Base-by-base conservation (phyloP, 2,329 filamentous ascomycete species). In the Onygena corvina region DNA sequence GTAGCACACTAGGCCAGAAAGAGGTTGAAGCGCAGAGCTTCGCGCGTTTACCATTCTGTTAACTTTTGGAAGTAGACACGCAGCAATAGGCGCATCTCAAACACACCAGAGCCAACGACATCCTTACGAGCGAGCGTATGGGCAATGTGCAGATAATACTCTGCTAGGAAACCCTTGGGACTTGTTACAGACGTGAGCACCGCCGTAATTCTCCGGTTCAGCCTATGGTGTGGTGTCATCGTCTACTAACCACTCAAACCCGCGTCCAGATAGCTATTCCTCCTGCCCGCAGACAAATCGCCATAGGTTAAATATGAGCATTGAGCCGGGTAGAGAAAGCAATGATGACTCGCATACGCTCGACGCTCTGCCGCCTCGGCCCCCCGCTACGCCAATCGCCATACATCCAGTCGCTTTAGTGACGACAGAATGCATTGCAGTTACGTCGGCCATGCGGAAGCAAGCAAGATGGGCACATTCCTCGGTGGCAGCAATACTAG, bases 361-460 rank as follows among this genome's bases (percentile, higher is more conserved):
- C 8, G 35, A 29, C 33, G 20, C 31, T 31, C 46, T 46, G 20
- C 31, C 38, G 5, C 27, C 45, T 14, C 25, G 27, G 23, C 33
- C 21, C 29, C 48, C 14, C 29, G 23, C 46, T 31, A 47, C 51
- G 25, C 49, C 52, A 16, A 86, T 94, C 54, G 86, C 89, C 36
- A 84, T 94, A 57, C 86, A 94, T 61, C 88, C 89, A 1, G 83
- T 94, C 50, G 89, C 88, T 45, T 74, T 98, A 59, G 88, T 98
- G 56, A 94, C 94, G 55, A 94, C 90, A 68, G 92, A 98, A 81
- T 98, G 92, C 68, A 96, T 96, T 64, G 90, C 89, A 40, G 90
- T 98, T 70, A 96, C 92, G 11, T 95, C 90, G 54, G 88, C 89
- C 53, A 95, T 98, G 77, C 89, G 94, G 62, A 98, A 98, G 71